A percentile compares a stretch with the other conserved stretches of the same genome.
Conservation (phyloP, 352 stramenopile genomes). For the Globisporangium paddicum region DNA sequence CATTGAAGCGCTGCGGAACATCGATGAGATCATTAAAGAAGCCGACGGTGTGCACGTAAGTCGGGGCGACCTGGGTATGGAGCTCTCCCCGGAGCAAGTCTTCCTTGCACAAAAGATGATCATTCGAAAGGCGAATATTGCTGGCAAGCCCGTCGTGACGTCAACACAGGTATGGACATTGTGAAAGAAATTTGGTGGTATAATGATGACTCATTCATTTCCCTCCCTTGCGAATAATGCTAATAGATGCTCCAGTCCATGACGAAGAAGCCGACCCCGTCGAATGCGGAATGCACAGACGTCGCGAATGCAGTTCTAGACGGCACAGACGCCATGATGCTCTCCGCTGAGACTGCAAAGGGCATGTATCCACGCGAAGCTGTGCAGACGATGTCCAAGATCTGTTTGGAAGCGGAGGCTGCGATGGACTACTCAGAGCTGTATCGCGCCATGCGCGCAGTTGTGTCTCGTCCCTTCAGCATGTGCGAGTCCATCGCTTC, state of each 20-base stretch:
- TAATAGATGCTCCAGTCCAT: constrained; percentile 99
- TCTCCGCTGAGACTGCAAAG: constrained; percentile 98
- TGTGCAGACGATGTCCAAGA: constrained; percentile 94
- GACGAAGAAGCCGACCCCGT: constrained; percentile 96
- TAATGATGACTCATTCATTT: neutral
- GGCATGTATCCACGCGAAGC: constrained; percentile 95
- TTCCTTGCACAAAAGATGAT: constrained; percentile 99
- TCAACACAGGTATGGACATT: constrained; percentile 63
- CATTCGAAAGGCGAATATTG: constrained; percentile 95
- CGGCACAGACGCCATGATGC: constrained; percentile 98
- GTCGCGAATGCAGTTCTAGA: constrained; percentile 99
- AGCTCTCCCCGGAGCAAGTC: constrained; percentile 97
- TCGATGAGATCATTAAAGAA: constrained; percentile 97
- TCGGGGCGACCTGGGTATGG: constrained; percentile 98
- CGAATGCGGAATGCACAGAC: constrained; percentile 98
- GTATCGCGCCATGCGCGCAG: constrained; percentile 46
- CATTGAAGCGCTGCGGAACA: constrained; percentile 94
- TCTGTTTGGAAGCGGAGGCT: constrained; percentile 89
- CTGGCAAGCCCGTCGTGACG: constrained; percentile 98
- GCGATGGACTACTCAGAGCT: constrained; percentile 71
- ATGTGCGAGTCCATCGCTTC: constrained; percentile 94
- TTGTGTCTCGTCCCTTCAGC: constrained; percentile 46
- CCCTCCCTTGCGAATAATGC: neutral
- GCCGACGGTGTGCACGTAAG: constrained; percentile 99
- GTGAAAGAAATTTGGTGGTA: too few relatives aligned